Evolutionary conservation across 2,329 filamentous ascomycete species (phyloP).

Genomic region (Fusarium nodosum): DNA sequence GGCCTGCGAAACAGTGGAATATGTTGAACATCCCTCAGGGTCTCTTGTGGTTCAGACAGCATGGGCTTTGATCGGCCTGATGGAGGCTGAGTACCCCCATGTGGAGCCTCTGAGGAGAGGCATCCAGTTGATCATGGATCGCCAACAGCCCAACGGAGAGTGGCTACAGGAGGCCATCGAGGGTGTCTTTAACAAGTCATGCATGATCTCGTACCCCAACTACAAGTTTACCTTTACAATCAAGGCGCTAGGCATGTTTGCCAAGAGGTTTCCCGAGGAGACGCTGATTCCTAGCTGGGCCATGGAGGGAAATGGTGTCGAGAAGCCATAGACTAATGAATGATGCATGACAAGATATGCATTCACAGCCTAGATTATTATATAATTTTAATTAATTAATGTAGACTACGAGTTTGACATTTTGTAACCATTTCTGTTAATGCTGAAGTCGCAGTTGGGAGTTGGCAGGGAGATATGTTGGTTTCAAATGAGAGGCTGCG

Average conservation of each 20-base stretch:
- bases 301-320: conserved; percentile 7
- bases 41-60: conserved; percentile 95
- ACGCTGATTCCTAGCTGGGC: conserved; percentile 57
- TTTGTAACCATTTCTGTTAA: accelerated
- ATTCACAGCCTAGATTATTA: neutral
- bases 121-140: conserved; percentile 83
- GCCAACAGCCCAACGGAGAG: conserved; percentile 90
- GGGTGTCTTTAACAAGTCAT: conserved; percentile 98
- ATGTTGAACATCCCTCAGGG: conserved; percentile 78
- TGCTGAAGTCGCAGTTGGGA: neutral
- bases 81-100: conserved; percentile 87
- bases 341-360: neutral
- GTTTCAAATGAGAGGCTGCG: neutral
- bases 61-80: conserved; percentile 86
- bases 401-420: neutral
- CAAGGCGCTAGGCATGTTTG: conserved; percentile 93
- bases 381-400: neutral
- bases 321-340: neutral
- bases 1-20: conserved; percentile 82
- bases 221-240: conserved; percentile 98
- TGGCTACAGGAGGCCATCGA: conserved; percentile 97
- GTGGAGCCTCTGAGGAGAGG: conserved; percentile 78
- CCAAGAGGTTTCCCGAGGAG: conserved; percentile 76
- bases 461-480: neutral
- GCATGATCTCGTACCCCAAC: conserved; percentile 99